Evolutionary conservation across 1,284 basidiomycete genomes (phyloP), one percentile per base, ranked within the genome.

Genomic region (Ustilago sp.): DNA sequence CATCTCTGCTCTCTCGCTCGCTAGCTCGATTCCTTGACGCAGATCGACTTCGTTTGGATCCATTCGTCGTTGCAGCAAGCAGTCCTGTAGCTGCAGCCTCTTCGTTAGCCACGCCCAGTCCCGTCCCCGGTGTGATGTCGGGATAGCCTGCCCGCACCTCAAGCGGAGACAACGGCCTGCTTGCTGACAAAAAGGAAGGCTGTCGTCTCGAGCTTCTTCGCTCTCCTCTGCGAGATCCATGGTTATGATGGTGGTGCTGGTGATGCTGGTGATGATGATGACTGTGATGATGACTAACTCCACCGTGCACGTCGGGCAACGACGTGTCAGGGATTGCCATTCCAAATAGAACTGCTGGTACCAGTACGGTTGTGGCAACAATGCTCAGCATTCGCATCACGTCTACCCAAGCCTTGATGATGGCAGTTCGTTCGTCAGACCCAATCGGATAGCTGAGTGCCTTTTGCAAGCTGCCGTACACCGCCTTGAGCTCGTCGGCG

Each of bases 401-500:
- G 17, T 78, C 63, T 17, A 81, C 80, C 84, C 84, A 85, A 1
- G 84, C 77, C 36, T 83, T 53, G 86, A 85, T 78, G 65, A 87
- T 85, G 23, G 76, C 86, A 8, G 53, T 62, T 51, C 85, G 80
- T 59, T 82, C 80, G 1, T 63, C 65, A 1, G 77, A 68, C 1
- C 82, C 86, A 11, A 80, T 58, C 17, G 83, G 80, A 73, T 87
- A 87, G 32, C 80, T 72, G 1, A 84, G 81, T 17, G 86, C 86
- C 8, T 78, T 83, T 17, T 79, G 70, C 53, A 87, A 77, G 51
- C 79, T 80, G 45, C 81, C 81, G 52, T 80, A 84, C 61, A 87
- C 82, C 32, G 56, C 17, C 36, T 77, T 67, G 48, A 84, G 78
- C 57, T 83, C 79, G 31, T 73, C 75, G 9, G 68, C 62, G 15